Base-by-base conservation (phyloP, 371 early-diverging fungal species). In the Mucor lusitanicus region DNA sequence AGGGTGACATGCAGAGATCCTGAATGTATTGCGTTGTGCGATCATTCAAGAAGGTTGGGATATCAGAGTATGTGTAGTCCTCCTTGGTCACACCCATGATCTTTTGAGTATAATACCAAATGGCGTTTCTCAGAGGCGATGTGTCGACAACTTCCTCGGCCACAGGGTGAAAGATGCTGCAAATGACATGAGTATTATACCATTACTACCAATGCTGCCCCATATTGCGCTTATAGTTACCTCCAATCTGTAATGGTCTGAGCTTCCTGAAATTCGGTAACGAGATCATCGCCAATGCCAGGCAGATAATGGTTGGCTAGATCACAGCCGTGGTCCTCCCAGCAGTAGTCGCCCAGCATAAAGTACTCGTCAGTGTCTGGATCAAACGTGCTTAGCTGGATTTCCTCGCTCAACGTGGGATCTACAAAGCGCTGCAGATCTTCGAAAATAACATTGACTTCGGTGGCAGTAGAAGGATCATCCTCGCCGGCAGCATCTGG, bases 241-340 rank as follows among this genome's bases (percentile, higher is more conserved):
- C 75, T 81, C 82, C 83, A 85, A 62, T 89, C 89, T 21, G 90
- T 89, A 65, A 88, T 83, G 68, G 86, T 86, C 28, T 77, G 71
- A 2, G 87, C 84, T 72, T 87, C 88, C 15, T 77, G 70, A 55
- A 89, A 89, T 62, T 88, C 89, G 25, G 82, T 80, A 44, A 87
- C 87, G 1, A 90, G 63, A 5, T 75, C 68, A 60, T 90, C 89
- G n/a, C 88, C 88, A 32, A 86, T 68, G 17, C 81, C 87, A 13
- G 85, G 87, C 19, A 90, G 67, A 68, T 76, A 89, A 46, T 87
- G 85, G n/a, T 84, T 82, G 7, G 87, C 81, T n/a, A 88, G 65
- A 33, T 80, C 81, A n/a, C 83, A 81, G 6, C 88, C 89, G 63
- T 88, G 88, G 15, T 88, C 88, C 67, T 89, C 89, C 88, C 88